Percentiles rank a stretch among this genome's conserved stretches.
Conservation (phyloP, 805 yeast genomes). For the Candida chilensis region DNA sequence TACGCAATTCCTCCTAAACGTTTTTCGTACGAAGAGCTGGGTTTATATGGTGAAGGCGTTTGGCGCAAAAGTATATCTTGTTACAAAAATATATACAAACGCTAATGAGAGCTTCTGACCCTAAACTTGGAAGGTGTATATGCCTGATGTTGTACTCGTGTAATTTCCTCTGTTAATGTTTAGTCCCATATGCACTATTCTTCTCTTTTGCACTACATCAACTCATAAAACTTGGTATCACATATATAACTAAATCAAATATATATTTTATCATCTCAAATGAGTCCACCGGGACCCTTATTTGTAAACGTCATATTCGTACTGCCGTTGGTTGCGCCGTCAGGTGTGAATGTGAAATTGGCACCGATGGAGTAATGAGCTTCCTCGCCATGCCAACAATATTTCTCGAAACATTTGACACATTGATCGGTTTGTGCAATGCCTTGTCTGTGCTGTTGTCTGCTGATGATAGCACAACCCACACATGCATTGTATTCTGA, state of each 20-base stretch:
- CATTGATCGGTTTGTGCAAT: conserved; percentile 14
- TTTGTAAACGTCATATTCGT: no score
- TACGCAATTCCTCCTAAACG: conserved; percentile 23
- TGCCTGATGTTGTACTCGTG: no score
- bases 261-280: no score
- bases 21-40: conserved; percentile 24
- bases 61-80: conserved; percentile 38
- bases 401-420: conserved; percentile 11
- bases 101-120: conserved; percentile 38
- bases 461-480: conserved; percentile 17
- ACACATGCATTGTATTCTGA: conserved; percentile 15
- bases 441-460: conserved; percentile 14
- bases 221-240: no score
- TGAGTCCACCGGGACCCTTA: no score
- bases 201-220: no score
- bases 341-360: no score
- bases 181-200: no score
- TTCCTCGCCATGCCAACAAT: conserved; percentile 24
- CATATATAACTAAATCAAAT: no score
- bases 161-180: no score
- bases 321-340: no score
- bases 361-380: no score
- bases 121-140: conserved; percentile 6
- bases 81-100: conserved; percentile 26
- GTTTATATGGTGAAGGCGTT: conserved; percentile 36